Percentiles rank a stretch among this genome's conserved stretches.
phyloP scores from a whole-genome alignment of 148 eudicot genomes.

The Rhododendron simsii region DNA sequence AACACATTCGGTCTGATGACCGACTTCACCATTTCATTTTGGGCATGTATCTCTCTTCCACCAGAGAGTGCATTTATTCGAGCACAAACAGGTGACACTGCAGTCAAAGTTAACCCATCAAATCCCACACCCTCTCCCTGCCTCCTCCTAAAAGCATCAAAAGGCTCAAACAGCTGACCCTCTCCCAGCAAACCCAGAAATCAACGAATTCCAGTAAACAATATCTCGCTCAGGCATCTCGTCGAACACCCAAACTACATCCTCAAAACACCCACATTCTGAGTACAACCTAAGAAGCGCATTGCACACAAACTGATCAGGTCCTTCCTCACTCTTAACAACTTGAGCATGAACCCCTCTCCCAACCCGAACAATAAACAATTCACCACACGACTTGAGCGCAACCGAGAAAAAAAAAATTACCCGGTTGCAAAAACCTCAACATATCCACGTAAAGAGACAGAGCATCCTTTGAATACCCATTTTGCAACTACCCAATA shows the following conservation, averaged over 20 bases:
- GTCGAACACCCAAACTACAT: constrained; percentile 28
- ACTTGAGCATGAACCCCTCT: constrained; percentile 38
- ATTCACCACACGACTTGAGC: constrained; percentile 26
- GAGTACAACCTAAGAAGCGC: constrained; percentile 27
- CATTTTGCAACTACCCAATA: constrained; percentile 38
- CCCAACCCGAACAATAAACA: constrained; percentile 20
- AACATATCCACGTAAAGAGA: constrained; percentile 30
- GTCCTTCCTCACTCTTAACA: constrained; percentile 20
- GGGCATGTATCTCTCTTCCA: constrained; percentile 43
- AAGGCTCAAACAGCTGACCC: constrained; percentile 26
- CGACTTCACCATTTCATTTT: constrained; percentile 26
- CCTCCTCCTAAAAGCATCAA: constrained; percentile 31
- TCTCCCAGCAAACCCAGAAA: constrained; percentile 23
- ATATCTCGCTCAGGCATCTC: constrained; percentile 36
- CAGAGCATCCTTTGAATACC: constrained; percentile 25
- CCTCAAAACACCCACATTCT: constrained; percentile 35
- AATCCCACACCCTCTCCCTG: constrained; percentile 30
- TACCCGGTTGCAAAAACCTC: constrained; percentile 20
- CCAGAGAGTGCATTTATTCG: constrained; percentile 18
- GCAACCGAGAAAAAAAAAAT: constrained; percentile 35
- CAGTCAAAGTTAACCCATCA: constrained; percentile 36
- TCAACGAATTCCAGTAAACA: constrained; percentile 33
- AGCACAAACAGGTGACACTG: constrained; percentile 27
- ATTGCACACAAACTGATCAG: constrained; percentile 39
- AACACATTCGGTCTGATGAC: constrained; percentile 10